Conservation (phyloP, 2,329 filamentous ascomycete genomes). For the Mollisiaceae sp. region DNA sequence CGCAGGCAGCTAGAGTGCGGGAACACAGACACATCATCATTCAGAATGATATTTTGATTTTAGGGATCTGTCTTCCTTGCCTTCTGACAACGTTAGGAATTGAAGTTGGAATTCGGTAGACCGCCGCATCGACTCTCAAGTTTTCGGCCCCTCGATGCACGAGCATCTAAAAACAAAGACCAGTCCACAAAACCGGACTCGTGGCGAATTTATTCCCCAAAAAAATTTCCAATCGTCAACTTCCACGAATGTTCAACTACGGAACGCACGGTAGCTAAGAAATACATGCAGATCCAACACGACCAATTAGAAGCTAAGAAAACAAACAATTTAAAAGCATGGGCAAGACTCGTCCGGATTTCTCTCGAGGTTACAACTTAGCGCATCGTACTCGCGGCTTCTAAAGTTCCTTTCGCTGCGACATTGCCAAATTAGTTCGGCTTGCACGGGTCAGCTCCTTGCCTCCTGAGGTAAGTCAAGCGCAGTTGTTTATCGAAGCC, state of each 20-base stretch:
- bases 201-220: neutral
- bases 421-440: neutral
- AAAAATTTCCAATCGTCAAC: slow-evolving; percentile 1
- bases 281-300: neutral
- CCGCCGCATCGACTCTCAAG: no score
- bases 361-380: neutral
- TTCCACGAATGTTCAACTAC: neutral
- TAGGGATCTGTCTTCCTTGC: neutral
- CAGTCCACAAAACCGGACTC: neutral
- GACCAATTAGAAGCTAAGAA: neutral
- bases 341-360: no score
- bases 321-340: neutral
- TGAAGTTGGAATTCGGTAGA: slow-evolving; percentile 3
- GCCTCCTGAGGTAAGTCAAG: neutral
- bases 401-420: neutral
- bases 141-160: neutral
- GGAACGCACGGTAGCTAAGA: neutral
- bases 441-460: neutral
- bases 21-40: neutral
- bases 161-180: slow-evolving; percentile 2
- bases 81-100: neutral
- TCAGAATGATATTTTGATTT: slow-evolving; percentile 1
- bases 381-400: neutral
- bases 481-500: neutral
- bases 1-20: no score